Conservation (phyloP, 2,329 filamentous ascomycete genomes). For the Ophiognomonia clavigignenti-juglandacearum region DNA sequence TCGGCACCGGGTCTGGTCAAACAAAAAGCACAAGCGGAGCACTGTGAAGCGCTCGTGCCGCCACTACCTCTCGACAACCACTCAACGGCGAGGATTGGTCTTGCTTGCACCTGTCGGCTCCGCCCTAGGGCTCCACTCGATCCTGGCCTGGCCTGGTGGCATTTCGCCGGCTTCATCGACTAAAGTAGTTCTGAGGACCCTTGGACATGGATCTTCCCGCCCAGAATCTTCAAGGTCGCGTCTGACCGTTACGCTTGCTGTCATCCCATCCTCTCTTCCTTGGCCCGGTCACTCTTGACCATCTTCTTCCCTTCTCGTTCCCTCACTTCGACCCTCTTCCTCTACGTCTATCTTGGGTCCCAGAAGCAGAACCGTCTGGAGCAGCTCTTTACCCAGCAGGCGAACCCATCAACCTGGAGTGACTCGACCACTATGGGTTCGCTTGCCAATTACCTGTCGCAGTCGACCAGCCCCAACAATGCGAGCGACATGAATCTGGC, state of each 20-base stretch:
- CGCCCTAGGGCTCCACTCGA: background rate
- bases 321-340: background rate
- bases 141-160: background rate
- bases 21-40: too few species aligned
- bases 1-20: too few species aligned
- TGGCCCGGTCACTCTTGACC: background rate
- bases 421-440: conserved; percentile 17
- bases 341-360: background rate
- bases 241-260: conserved; percentile 13
- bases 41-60: too few species aligned
- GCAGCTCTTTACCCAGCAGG: background rate
- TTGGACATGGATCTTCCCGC: conserved; percentile 10
- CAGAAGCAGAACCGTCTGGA: background rate
- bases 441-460: conserved; percentile 17
- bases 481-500: conserved; percentile 10
- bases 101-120: background rate
- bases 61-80: too few species aligned
- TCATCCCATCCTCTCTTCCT: conserved; percentile 7
- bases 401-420: conserved; percentile 1
- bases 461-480: conserved; percentile 14
- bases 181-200: background rate
- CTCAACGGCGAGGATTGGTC: background rate
- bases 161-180: background rate
- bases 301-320: background rate
- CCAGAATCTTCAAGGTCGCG: conserved; percentile 9